Percentiles rank a stretch among this genome's conserved stretches.
phyloP scores from a whole-genome alignment of 2,329 filamentous ascomycete genomes.

The Pseudopithomyces chartarum region DNA sequence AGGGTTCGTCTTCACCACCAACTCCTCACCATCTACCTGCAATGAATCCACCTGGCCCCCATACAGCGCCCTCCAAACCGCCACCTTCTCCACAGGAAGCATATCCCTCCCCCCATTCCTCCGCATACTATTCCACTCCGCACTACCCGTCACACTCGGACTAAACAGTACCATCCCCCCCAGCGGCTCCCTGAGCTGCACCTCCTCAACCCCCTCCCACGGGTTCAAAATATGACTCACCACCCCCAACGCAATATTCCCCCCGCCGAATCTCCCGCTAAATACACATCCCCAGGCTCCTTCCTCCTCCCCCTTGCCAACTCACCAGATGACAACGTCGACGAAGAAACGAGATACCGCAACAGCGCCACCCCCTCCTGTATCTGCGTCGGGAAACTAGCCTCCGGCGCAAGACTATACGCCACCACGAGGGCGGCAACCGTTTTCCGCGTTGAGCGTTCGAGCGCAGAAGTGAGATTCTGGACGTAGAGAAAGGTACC shows the following conservation, averaged over 20 bases:
- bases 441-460: conserved; percentile 12
- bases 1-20: conserved; percentile 10
- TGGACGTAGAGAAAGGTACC: conserved; percentile 12
- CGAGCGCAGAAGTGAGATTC: conserved; percentile 15
- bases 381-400: conserved; percentile 25
- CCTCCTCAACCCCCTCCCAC: conserved; percentile 19
- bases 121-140: conserved; percentile 19
- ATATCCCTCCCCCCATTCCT: conserved; percentile 17
- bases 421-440: conserved; percentile 26
- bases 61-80: conserved; percentile 23
- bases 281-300: conserved; percentile 4
- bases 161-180: conserved; percentile 18
- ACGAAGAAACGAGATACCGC: too few relatives aligned
- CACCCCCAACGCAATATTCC: conserved; percentile 21
- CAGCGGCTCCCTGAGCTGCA: conserved; percentile 16
- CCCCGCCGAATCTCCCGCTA: conserved; percentile 30
- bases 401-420: conserved; percentile 27
- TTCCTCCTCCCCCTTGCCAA: conserved; percentile 13
- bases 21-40: conserved; percentile 16
- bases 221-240: conserved; percentile 32
- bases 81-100: conserved; percentile 8
- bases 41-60: conserved; percentile 10
- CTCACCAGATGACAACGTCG: conserved; percentile 15
- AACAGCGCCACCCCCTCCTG: conserved; percentile 23
- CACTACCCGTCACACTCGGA: conserved; percentile 18